Percentiles rank a stretch among this genome's conserved stretches.
Conservation (phyloP, 2,329 filamentous ascomycete species). For the Lachnellula hyalina region DNA sequence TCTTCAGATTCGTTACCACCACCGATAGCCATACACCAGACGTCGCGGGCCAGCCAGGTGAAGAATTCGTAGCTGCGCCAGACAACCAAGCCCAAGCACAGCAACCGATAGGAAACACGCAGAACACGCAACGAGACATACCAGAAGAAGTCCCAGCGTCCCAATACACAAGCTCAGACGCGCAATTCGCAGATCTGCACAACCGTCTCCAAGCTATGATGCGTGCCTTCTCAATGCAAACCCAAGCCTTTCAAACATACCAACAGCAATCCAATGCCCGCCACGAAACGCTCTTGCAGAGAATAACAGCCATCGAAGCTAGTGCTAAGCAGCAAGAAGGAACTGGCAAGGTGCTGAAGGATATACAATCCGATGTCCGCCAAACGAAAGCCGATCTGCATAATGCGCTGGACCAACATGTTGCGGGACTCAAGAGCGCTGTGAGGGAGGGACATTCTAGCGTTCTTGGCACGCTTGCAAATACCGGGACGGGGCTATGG, state of each 20-base stretch:
- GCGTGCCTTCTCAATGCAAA: slow-evolving; percentile 61
- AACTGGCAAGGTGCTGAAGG: slow-evolving; percentile 42
- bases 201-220: slow-evolving; percentile 71
- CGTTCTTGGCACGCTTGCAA: slow-evolving; percentile 7
- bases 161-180: slow-evolving; percentile 39
- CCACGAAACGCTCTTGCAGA: slow-evolving; percentile 13
- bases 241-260: slow-evolving; percentile 49
- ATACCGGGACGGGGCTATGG: slow-evolving; percentile 1
- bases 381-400: slow-evolving; percentile 48
- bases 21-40: slow-evolving; percentile 41
- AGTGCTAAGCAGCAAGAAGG: slow-evolving; percentile 38
- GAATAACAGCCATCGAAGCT: slow-evolving; percentile 16
- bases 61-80: slow-evolving; percentile 26
- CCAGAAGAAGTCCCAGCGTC: slow-evolving; percentile 28
- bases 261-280: slow-evolving; percentile 41
- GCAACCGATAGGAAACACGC: slow-evolving; percentile 15
- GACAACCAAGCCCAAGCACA: slow-evolving; percentile 34
- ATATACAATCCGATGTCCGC: slow-evolving; percentile 54
- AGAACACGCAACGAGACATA: slow-evolving; percentile 6
- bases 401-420: slow-evolving; percentile 21
- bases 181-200: slow-evolving; percentile 80
- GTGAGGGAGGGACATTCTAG: slow-evolving; percentile 22
- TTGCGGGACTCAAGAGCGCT: slow-evolving; percentile 18
- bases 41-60: slow-evolving; percentile 16
- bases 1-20: slow-evolving; percentile 79